Percentiles rank a stretch among this genome's conserved stretches.
phyloP scores from a whole-genome alignment of 345 rosid species.

The Eucalyptus leucophloia region DNA sequence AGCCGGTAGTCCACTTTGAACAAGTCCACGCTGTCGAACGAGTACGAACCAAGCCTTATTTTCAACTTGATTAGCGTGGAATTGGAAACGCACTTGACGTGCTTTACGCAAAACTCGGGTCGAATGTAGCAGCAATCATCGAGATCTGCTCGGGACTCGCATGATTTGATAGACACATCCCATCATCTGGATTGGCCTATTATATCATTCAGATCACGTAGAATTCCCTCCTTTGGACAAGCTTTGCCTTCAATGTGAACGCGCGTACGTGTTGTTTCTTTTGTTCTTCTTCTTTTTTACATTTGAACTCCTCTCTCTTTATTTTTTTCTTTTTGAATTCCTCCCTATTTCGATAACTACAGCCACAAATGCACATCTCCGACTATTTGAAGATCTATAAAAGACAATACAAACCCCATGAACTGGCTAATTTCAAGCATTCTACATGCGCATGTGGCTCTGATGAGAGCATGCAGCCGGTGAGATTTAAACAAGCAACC shows the following conservation, averaged over 20 bases:
- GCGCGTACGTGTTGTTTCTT: background rate
- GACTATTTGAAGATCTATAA: background rate
- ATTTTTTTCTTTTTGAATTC: too few species aligned
- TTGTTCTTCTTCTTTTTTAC: rapidly evolving
- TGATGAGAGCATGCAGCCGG: rapidly evolving
- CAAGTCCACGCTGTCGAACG: rapidly evolving
- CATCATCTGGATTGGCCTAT: too few species aligned
- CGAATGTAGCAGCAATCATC: background rate
- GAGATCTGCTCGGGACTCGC: background rate
- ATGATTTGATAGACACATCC: background rate
- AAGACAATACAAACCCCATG: background rate
- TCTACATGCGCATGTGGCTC: rapidly evolving
- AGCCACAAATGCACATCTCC: rapidly evolving
- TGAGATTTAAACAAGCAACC: background rate
- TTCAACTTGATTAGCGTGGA: background rate
- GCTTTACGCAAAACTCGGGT: background rate
- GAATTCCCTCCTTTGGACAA: background rate
- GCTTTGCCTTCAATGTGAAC: background rate
- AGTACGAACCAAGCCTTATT: background rate
- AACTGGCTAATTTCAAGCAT: background rate
- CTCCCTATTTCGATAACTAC: too few species aligned
- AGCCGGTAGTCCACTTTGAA: rapidly evolving
- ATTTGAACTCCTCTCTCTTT: too few species aligned
- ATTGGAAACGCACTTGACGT: rapidly evolving
- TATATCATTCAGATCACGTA: too few species aligned